Conservation (phyloP, 1,284 basidiomycete genomes). For the Xanthoconium separans region DNA sequence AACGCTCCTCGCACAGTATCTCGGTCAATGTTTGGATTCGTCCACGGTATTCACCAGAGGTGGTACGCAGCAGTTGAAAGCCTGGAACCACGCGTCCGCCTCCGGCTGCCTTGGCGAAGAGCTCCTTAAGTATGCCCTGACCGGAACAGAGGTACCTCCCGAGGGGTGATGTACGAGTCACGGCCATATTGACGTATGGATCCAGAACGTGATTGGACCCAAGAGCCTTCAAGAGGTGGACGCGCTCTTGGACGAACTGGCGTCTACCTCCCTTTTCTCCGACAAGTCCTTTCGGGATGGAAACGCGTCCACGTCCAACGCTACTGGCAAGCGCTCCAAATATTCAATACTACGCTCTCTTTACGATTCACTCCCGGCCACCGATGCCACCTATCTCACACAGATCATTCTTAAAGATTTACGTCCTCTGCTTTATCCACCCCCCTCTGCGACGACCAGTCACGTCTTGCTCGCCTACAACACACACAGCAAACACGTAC, state of each 20-base stretch:
- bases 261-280: slow-evolving; percentile 64
- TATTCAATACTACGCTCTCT: slow-evolving; percentile 49
- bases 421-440: slow-evolving; percentile 71
- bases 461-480: slow-evolving; percentile 55
- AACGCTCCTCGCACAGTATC: slow-evolving; percentile 51
- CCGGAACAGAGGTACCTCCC: slow-evolving; percentile 19
- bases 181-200: slow-evolving; percentile 9
- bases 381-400: slow-evolving; percentile 63
- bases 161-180: background rate
- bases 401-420: slow-evolving; percentile 87
- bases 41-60: slow-evolving; percentile 28
- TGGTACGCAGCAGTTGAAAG: slow-evolving; percentile 34
- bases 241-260: slow-evolving; percentile 68
- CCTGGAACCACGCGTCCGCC: slow-evolving; percentile 50
- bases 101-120: slow-evolving; percentile 73
- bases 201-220: slow-evolving; percentile 30
- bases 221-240: slow-evolving; percentile 56
- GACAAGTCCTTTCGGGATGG: slow-evolving; percentile 32
- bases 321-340: slow-evolving; percentile 31
- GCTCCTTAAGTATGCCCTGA: slow-evolving; percentile 41
- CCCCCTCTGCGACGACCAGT: slow-evolving; percentile 43
- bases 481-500: slow-evolving; percentile 49
- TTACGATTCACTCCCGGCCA: slow-evolving; percentile 54
- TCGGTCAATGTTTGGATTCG: slow-evolving; percentile 54
- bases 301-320: slow-evolving; percentile 17